Percentiles rank a stretch among this genome's conserved stretches.
These are phyloP conservation scores for Camellia sinensis DNA, from an alignment of 148 eudicot species.

Conservation along the genomic window DNA sequence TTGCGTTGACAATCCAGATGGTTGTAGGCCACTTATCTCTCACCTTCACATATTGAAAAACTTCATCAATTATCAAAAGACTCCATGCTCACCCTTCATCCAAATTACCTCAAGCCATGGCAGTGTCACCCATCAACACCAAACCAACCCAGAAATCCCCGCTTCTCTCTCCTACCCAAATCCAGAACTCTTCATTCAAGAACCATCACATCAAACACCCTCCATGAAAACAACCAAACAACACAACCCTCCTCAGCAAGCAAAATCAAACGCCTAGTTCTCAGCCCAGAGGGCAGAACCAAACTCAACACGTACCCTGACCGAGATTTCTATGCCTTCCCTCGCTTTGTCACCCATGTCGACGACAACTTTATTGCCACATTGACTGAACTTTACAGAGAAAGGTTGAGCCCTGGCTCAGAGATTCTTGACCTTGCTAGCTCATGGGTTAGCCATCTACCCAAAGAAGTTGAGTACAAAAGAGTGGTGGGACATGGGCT, in stretches of 20 bases:
- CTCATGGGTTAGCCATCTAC: slow-evolving; percentile 80
- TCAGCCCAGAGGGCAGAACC: slow-evolving; percentile 47
- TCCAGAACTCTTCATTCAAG: background rate
- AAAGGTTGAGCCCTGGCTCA: slow-evolving; percentile 38
- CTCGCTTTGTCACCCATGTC: slow-evolving; percentile 64
- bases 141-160: background rate
- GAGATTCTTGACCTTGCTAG: slow-evolving; percentile 70
- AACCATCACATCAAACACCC: slow-evolving; percentile 14
- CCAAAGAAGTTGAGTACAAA: slow-evolving; percentile 44
- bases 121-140: slow-evolving; percentile 12
- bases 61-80: background rate
- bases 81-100: slow-evolving; percentile 22
- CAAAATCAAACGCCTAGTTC: slow-evolving; percentile 53
- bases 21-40: too few species aligned
- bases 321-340: slow-evolving; percentile 57
- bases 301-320: slow-evolving; percentile 50
- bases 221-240: slow-evolving; percentile 21
- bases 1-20: too few species aligned
- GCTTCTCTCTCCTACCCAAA: background rate
- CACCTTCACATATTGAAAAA: background rate
- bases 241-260: slow-evolving; percentile 26
- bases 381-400: slow-evolving; percentile 44
- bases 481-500: slow-evolving; percentile 70
- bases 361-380: slow-evolving; percentile 54
- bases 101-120: slow-evolving; percentile 24